phyloP scores from a whole-genome alignment of 495 filamentous ascomycete genomes.

The Daldinia concentrica region DNA sequence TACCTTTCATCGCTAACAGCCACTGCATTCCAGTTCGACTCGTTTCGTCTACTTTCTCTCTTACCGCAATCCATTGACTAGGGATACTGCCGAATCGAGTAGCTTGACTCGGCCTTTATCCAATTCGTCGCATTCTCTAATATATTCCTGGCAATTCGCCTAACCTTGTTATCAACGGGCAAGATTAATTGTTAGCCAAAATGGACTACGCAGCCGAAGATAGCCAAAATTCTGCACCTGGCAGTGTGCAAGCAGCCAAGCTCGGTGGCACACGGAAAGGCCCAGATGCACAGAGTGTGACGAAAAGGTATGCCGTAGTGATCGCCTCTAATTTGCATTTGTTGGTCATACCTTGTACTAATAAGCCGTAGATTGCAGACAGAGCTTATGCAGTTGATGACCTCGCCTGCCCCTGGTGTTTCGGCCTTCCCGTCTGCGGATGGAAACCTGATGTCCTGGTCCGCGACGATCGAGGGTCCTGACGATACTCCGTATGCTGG shows the following conservation, averaged over 20 bases:
- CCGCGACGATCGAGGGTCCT: conserved; percentile 91
- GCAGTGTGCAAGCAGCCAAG: conserved; percentile 64
- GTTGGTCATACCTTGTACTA: conserved; percentile 11
- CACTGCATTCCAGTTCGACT: conserved; percentile 40
- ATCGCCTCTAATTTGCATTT: neutral
- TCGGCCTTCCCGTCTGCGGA: conserved; percentile 93
- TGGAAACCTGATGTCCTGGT: conserved; percentile 91
- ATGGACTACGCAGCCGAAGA: conserved; percentile 79
- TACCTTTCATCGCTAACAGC: conserved; percentile 40
- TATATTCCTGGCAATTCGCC: neutral
- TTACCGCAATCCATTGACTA: conserved; percentile 15
- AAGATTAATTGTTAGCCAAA: conserved; percentile 19
- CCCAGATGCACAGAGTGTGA: conserved; percentile 75
- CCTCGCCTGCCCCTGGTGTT: conserved; percentile 88
- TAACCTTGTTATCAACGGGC: conserved; percentile 5
- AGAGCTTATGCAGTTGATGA: conserved; percentile 98
- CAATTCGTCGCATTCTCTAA: conserved; percentile 14
- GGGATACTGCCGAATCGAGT: conserved; percentile 24
- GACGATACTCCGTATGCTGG: conserved; percentile 89
- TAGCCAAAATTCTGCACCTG: conserved; percentile 74
- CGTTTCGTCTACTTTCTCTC: conserved; percentile 30
- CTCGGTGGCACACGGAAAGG: conserved; percentile 64
- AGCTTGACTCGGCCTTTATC: conserved; percentile 29
- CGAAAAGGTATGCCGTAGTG: conserved; percentile 70
- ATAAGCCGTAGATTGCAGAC: conserved; percentile 78